A percentile compares a stretch with the other conserved stretches of the same genome.
Evolutionary conservation across 192 early-diverging fungal species (phyloP).

Genomic region (Podila horticola): DNA sequence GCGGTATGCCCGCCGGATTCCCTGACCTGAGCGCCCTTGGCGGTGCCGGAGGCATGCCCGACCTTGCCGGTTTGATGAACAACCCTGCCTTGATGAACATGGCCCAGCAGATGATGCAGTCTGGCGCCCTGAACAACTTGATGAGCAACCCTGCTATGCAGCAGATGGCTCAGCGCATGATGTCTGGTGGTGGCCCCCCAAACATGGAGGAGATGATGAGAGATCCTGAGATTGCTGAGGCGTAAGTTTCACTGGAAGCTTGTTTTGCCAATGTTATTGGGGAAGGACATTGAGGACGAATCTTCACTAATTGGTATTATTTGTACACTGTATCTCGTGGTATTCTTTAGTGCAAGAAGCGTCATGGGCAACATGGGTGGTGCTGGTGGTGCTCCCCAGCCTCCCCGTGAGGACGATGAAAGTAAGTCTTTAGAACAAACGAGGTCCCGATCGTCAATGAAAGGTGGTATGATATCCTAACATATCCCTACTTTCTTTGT

Average conservation of each 20-base stretch:
- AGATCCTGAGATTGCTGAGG: constrained; percentile 70
- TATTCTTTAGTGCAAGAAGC: constrained; percentile 53
- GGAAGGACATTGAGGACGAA: not conserved
- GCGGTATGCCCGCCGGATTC: constrained; percentile 40
- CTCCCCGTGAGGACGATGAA: constrained; percentile 20
- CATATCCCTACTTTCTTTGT: not conserved
- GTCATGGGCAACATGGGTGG: constrained; percentile 54
- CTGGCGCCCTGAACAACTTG: constrained; percentile 81
- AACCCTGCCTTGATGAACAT: constrained; percentile 97
- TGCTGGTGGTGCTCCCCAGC: constrained; percentile 21
- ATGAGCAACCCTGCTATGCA: constrained; percentile 93
- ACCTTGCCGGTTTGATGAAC: constrained; percentile 84
- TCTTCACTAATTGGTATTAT: not conserved
- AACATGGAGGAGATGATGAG: constrained; percentile 73
- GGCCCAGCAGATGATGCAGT: constrained; percentile 93
- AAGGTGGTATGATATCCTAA: not conserved
- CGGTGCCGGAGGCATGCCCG: constrained; percentile 78
- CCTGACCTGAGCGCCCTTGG: constrained; percentile 59
- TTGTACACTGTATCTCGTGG: not conserved
- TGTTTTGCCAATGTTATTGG: constrained; percentile 11
- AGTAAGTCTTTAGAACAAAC: constrained; percentile 5
- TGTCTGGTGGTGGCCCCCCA: constrained; percentile 70
- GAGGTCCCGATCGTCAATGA: not conserved
- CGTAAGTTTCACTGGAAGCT: constrained; percentile 53
- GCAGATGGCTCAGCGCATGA: constrained; percentile 87